These are phyloP conservation scores for Sugiyamaella mastotermitis DNA, from an alignment of 805 yeast genomes.

Conservation along the genomic window DNA sequence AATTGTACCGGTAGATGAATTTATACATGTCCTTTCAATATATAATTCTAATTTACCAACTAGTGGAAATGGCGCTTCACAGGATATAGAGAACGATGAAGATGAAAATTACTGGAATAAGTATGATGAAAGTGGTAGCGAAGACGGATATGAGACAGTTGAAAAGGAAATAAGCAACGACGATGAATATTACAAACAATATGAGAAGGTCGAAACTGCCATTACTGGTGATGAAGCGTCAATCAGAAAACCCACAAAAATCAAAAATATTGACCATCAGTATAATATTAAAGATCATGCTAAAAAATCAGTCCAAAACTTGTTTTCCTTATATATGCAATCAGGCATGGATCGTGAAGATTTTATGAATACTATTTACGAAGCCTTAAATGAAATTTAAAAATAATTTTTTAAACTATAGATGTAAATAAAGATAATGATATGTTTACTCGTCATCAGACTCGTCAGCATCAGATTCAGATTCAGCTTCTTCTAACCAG, in stretches of 20 bases:
- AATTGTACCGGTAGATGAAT: not conserved
- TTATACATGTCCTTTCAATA: not conserved
- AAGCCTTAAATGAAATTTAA: not conserved
- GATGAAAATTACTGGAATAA: no score
- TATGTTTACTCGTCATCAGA: conserved; percentile 19
- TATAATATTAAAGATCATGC: not conserved
- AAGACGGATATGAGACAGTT: no score
- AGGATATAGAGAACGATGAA: no score
- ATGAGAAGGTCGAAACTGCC: conserved; percentile 19
- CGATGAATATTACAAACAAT: conserved; percentile 14
- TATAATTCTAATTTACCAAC: not conserved
- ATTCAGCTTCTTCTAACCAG: conserved; percentile 91
- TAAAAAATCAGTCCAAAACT: not conserved
- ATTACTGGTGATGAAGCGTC: conserved; percentile 19
- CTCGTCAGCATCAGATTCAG: conserved; percentile 57
- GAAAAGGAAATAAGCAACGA: no score
- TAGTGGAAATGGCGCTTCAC: no score
- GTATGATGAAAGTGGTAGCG: no score
- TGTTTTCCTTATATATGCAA: not conserved
- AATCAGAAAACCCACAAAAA: not conserved
- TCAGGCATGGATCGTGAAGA: not conserved
- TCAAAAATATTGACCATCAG: not conserved
- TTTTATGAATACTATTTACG: not conserved
- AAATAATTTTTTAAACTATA: not conserved
- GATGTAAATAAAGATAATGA: conserved; percentile 2